Evolutionary conservation across 768 basidiomycete species (phyloP).

Genomic region (Lentinula guzmanii): DNA sequence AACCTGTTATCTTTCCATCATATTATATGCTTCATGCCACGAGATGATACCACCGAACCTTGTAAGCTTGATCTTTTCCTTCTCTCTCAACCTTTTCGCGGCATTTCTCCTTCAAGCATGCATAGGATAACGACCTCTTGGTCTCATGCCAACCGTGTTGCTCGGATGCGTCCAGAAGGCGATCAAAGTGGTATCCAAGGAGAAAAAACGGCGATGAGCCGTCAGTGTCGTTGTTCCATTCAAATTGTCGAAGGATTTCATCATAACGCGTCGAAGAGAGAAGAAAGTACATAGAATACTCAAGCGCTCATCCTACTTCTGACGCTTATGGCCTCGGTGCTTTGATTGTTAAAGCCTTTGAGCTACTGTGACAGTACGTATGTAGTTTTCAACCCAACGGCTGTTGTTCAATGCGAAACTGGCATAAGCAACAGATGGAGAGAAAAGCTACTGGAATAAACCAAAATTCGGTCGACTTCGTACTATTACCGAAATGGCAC

Average conservation of each 20-base stretch:
- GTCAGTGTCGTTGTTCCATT: conserved; percentile 57
- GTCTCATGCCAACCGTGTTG: conserved; percentile 45
- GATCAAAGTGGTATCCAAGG: conserved; percentile 53
- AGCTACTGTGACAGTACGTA: too few species aligned
- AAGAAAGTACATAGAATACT: conserved; percentile 14
- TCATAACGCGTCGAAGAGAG: conserved; percentile 61
- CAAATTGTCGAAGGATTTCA: conserved; percentile 30
- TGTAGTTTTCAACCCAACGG: too few species aligned
- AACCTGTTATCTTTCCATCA: conserved; percentile 29
- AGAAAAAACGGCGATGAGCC: conserved; percentile 56
- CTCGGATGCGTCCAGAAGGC: conserved; percentile 45
- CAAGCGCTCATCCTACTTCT: too few species aligned
- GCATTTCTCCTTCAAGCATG: conserved; percentile 37
- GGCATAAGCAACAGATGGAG: too few species aligned
- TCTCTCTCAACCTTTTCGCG: conserved; percentile 31
- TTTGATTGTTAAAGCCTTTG: too few species aligned
- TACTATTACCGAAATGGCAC: too few species aligned
- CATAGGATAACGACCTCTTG: conserved; percentile 28
- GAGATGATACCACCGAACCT: conserved; percentile 17
- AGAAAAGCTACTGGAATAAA: too few species aligned
- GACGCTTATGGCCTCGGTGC: too few species aligned
- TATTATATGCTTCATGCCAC: background rate
- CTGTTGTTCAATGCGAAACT: too few species aligned
- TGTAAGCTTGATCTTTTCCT: conserved; percentile 21
- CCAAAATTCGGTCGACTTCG: too few species aligned